Base-by-base conservation (phyloP, 1,139 yeast genomes). In the Blastobotrys niveus region DNA sequence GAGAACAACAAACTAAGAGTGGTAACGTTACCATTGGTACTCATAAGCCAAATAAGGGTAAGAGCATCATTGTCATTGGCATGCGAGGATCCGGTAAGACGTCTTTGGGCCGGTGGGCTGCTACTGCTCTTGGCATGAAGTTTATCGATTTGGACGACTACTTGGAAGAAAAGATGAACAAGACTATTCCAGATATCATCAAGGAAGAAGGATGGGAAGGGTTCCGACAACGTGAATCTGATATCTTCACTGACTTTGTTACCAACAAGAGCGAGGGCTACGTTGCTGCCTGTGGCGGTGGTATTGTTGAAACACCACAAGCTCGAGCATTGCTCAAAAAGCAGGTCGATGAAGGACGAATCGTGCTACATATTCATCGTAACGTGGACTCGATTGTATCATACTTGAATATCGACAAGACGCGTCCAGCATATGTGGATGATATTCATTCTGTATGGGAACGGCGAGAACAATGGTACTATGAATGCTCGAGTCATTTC, bases 1-100 rank as follows among this genome's bases (percentile, higher is more conserved):
- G 15, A 17, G 3, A 3, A 15, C 35, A 36, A 21, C 45, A 43
- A 21, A 41, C 34, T 27, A 32, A 31, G 40, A 21, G 26, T 8
- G n/a, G n/a, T n/a, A 32, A 48, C 7, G 25, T 38, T 18, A 8
- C 43, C 15, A 19, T 20, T 15, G 22, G 17, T 14, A 29, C 20
- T 17, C 22, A 20, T 9, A 18, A 33, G 5, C 32, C 31, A 19
- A 73, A 73, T 51, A 73, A 66, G 29, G 65, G 71, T 48, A 76
- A 72, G 56, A 80, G 88, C 57, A 76, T 91, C 48, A 75, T 91
- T 42, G 76, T 91, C 31, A 84, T 93, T 61, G 99, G 99, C 39
- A 93, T 91, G 99, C 78, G 98, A 63, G 99, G 96, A 26, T 95
- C 96, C 26, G 99, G 99, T 19, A 93, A 93, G 65, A 77, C 94